phyloP scores from a whole-genome alignment of 345 rosid genomes.

The Citrus australasica region DNA sequence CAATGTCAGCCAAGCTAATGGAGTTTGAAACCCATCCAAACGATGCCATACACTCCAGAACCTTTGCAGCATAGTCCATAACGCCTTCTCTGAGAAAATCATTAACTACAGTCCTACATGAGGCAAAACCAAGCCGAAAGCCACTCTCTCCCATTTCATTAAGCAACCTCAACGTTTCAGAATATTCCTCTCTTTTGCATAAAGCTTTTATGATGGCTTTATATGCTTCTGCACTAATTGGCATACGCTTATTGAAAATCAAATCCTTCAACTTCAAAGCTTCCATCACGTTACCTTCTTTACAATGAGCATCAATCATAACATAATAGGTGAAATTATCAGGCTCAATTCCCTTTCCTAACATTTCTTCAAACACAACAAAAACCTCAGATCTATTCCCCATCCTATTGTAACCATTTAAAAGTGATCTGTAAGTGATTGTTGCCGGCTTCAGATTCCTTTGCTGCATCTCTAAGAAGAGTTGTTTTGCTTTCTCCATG shows the following conservation, averaged over 20 bases:
- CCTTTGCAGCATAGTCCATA: not conserved
- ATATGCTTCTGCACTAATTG: not conserved
- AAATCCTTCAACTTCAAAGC: conserved; percentile 16
- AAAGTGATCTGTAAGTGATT: conserved; percentile 22
- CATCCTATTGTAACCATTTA: conserved; percentile 24
- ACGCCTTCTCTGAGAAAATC: not conserved
- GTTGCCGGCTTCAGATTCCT: conserved; percentile 24
- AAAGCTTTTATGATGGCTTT: not conserved
- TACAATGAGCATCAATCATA: conserved; percentile 32
- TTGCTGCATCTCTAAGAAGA: conserved; percentile 24
- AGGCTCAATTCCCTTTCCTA: conserved; percentile 23
- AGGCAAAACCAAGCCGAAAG: not conserved
- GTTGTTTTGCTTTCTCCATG: conserved; percentile 28
- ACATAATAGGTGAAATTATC: conserved; percentile 14
- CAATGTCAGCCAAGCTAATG: not conserved
- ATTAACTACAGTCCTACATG: not conserved
- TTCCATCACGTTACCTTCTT: conserved; percentile 16
- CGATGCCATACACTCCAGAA: not conserved
- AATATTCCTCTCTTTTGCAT: conserved; percentile 2
- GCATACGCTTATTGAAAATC: conserved; percentile 9
- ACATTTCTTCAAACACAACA: conserved; percentile 25
- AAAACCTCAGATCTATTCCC: conserved; percentile 23
- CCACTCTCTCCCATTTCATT: conserved; percentile 9
- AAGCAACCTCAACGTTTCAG: conserved; percentile 3
- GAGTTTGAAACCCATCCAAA: conserved; percentile 7